These are phyloP conservation scores for Vaccinium macrocarpon DNA, from an alignment of 148 eudicot species.

Conservation along the genomic window DNA sequence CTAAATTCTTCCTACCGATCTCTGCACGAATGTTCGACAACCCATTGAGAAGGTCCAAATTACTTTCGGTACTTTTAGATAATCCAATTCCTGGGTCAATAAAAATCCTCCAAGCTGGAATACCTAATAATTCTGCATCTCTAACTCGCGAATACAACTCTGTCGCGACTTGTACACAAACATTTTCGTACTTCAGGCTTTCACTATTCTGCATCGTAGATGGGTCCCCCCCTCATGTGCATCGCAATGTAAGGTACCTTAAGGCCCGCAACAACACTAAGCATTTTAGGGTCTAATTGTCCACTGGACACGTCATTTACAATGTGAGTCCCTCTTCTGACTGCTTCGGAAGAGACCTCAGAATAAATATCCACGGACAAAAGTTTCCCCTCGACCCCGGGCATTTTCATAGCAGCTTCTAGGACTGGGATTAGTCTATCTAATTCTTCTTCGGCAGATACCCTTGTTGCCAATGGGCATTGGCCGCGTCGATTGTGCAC, in stretches of 20 bases:
- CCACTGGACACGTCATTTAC: slow-evolving; percentile 93
- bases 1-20: slow-evolving; percentile 62
- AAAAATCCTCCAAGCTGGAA: slow-evolving; percentile 85
- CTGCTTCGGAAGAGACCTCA: slow-evolving; percentile 77
- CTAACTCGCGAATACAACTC: slow-evolving; percentile 48
- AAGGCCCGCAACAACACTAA: slow-evolving; percentile 51
- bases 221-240: slow-evolving; percentile 99
- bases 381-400: slow-evolving; percentile 63
- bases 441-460: slow-evolving; percentile 72
- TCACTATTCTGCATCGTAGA: slow-evolving; percentile 71
- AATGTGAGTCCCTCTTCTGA: slow-evolving; percentile 70
- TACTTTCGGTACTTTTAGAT: slow-evolving; percentile 74
- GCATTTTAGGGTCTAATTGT: slow-evolving; percentile 60
- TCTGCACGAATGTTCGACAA: slow-evolving; percentile 52
- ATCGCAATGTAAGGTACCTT: slow-evolving; percentile 70
- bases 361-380: slow-evolving; percentile 81
- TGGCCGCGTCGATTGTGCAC: slow-evolving; percentile 95
- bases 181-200: slow-evolving; percentile 59
- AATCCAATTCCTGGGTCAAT: slow-evolving; percentile 92
- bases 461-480: slow-evolving; percentile 65
- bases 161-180: slow-evolving; percentile 57
- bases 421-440: slow-evolving; percentile 73
- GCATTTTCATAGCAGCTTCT: slow-evolving; percentile 59
- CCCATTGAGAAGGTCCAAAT: slow-evolving; percentile 63
- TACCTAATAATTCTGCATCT: slow-evolving; percentile 66